phyloP scores from a whole-genome alignment of 164 flowering plant species.

The Nymphaea colorata region DNA sequence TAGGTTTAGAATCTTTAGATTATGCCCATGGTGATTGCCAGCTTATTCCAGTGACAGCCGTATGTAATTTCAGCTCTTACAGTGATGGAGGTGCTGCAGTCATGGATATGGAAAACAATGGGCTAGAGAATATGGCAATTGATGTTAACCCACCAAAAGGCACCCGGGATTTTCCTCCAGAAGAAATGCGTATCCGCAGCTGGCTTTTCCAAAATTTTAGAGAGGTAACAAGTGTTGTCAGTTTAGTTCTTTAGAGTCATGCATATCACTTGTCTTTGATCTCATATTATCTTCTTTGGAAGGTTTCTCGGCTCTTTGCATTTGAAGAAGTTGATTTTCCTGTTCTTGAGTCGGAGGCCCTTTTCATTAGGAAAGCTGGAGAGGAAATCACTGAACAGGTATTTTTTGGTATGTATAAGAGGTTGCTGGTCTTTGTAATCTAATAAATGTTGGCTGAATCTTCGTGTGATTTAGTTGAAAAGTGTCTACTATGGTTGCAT shows the following conservation, averaged over 20 bases:
- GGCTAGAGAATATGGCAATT: slow-evolving; percentile 15
- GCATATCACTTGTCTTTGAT: not conserved
- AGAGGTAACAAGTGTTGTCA: slow-evolving; percentile 31
- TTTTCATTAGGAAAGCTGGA: slow-evolving; percentile 86
- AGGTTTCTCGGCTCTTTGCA: slow-evolving; percentile 74
- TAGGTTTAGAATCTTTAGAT: not conserved
- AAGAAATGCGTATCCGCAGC: slow-evolving; percentile 88
- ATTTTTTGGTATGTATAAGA: not conserved
- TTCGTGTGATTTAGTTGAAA: not conserved
- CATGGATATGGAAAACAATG: not conserved
- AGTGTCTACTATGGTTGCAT: no score
- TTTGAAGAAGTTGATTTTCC: slow-evolving; percentile 96
- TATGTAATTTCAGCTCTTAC: not conserved
- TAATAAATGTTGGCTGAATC: not conserved
- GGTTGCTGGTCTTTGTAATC: not conserved
- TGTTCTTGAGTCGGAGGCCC: slow-evolving; percentile 79
- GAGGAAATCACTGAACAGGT: slow-evolving; percentile 96
- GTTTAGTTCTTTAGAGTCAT: not conserved
- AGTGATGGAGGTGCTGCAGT: not conserved
- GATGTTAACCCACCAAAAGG: slow-evolving; percentile 96
- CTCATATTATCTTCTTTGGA: not conserved
- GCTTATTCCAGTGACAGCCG: not conserved
- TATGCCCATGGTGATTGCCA: not conserved
- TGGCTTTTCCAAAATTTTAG: slow-evolving; percentile 82
- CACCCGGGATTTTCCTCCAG: slow-evolving; percentile 92